Evolutionary conservation across 1,284 basidiomycete genomes (phyloP).

Genomic region (Trametes pubescens): DNA sequence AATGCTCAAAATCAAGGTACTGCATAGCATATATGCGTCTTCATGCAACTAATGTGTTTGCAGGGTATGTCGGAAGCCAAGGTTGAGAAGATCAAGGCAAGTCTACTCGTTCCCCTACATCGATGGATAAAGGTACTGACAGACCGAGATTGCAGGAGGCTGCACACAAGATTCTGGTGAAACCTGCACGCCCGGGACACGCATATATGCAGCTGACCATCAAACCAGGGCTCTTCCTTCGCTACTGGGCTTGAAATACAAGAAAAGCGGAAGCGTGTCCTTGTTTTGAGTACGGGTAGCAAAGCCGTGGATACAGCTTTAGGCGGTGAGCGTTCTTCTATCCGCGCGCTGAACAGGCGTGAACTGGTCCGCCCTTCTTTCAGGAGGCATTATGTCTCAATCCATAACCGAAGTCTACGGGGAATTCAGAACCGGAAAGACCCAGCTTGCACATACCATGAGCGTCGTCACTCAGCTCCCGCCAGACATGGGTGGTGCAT

Average conservation of each 20-base stretch:
- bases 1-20: slow-evolving; percentile 90
- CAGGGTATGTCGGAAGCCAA: slow-evolving; percentile 91
- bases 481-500: slow-evolving; percentile 87
- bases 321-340: slow-evolving; percentile 64
- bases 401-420: slow-evolving; percentile 92
- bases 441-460: slow-evolving; percentile 92
- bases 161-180: slow-evolving; percentile 82
- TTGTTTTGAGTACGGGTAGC: slow-evolving; percentile 87
- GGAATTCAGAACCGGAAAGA: slow-evolving; percentile 88
- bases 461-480: slow-evolving; percentile 90
- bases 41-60: neutral
- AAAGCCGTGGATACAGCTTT: slow-evolving; percentile 90
- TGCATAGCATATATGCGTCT: slow-evolving; percentile 6
- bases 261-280: slow-evolving; percentile 82
- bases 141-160: slow-evolving; percentile 68
- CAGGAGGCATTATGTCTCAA: slow-evolving; percentile 88
- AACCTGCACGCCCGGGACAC: slow-evolving; percentile 14
- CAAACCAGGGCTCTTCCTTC: slow-evolving; percentile 83
- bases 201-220: slow-evolving; percentile 20
- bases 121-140: neutral
- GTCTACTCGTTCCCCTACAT: slow-evolving; percentile 10
- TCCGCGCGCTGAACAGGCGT: neutral
- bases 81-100: slow-evolving; percentile 93
- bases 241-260: slow-evolving; percentile 90
- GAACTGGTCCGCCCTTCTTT: neutral